Evolutionary conservation across 2,329 filamentous ascomycete genomes (phyloP), one percentile per base, ranked within the genome.

Genomic region (Hansfordia pulvinata): DNA sequence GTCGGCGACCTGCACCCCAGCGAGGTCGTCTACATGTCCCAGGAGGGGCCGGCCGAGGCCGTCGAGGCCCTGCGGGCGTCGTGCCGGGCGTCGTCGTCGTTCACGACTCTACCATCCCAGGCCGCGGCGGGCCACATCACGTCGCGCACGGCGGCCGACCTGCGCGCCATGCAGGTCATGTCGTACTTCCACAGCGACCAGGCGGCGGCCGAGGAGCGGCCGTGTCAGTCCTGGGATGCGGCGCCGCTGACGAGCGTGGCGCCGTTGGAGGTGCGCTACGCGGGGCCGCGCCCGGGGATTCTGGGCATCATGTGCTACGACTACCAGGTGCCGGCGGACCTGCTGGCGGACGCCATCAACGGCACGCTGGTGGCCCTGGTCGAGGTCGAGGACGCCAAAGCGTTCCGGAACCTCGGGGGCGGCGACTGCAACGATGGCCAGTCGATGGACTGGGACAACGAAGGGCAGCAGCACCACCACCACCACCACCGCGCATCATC

Each of bases 121-220:
- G 49, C 61, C 7, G 60, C 59, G n/a, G 64, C 71, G 20, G 58
- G 58, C 20, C 16, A 17, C 23, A 17, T 16, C 9, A 59, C 59
- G 2, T 54, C 64, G 3, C 59, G 75, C 19, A 79, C 74, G 8
- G 64, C 77, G 0, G 62, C 69, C 1, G 73, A 86, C 33, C 50
- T 82, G 3, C 59, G 78, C 26, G 64, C 66, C 5, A 84, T 88
- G 76, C 78, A 85, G 38, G 70, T 64, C n/a, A 75, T 84, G 62
- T 76, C 79, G 0, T 88, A 86, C 39, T 83, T 88, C 41, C 82
- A 88, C 43, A 36, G 57, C 8, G 41, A 49, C 11, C 24, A 32
- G 20, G 28, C 36, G 21, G 17, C 25, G 25, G 30, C 31, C 17
- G 28, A 23, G 17, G 31, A 31, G 13, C 36, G 38, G n/a, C 20